phyloP scores from a whole-genome alignment of 306 rosid species.

The Acacia crassicarpa region DNA sequence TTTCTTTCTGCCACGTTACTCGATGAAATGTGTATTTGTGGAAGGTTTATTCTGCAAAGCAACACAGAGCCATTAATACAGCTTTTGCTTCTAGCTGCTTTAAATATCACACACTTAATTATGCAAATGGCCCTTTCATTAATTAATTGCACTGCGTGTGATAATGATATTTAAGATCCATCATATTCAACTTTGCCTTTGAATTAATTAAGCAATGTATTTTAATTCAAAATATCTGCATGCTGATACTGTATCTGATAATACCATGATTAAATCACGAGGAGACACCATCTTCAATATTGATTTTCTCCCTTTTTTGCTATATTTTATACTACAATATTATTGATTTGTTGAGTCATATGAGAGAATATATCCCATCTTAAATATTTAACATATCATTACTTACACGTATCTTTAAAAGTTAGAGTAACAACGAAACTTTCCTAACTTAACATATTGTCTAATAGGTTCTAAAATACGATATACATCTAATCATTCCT shows the following conservation, averaged over 20 bases:
- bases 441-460: neutral
- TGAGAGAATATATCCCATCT: neutral
- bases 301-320: too few species aligned
- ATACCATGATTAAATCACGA: neutral
- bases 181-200: neutral
- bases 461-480: neutral
- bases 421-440: neutral
- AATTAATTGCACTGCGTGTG: neutral
- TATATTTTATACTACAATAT: too few species aligned
- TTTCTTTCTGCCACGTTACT: neutral
- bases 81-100: neutral
- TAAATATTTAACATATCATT: neutral
- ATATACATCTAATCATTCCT: neutral
- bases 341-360: neutral
- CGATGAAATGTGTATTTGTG: neutral
- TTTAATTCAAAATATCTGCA: neutral
- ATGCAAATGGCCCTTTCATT: constrained; percentile 20
- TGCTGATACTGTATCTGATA: neutral
- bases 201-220: neutral
- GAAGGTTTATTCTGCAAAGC: neutral
- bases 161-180: constrained; percentile 29
- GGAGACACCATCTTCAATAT: neutral
- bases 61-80: neutral
- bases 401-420: neutral
- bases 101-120: constrained; percentile 12